phyloP scores from a whole-genome alignment of 768 basidiomycete species.

The Amanita inopinata region DNA sequence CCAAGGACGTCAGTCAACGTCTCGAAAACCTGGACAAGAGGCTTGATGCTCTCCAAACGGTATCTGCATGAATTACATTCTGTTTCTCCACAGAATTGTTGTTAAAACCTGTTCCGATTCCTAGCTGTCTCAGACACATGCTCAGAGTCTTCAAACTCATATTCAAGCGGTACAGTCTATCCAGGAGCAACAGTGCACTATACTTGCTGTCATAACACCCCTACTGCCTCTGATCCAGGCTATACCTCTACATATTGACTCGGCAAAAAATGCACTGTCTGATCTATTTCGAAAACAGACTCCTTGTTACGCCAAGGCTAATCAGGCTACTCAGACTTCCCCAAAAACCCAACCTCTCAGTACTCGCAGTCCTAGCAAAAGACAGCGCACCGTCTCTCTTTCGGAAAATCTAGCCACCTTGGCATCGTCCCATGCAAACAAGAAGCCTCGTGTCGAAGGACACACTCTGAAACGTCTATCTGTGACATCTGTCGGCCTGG shows the following conservation, averaged over 20 bases:
- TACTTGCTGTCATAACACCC: conserved; percentile 46
- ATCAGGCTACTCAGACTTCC: conserved; percentile 5
- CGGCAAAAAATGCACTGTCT: conserved; percentile 23
- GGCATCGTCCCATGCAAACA: conserved; percentile 3
- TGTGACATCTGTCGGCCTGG: background rate
- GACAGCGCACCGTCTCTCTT: conserved; percentile 13
- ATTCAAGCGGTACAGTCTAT: conserved; percentile 46
- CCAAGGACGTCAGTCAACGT: conserved; percentile 30
- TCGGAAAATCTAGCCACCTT: conserved; percentile 10
- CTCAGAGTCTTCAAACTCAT: conserved; percentile 41
- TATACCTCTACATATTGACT: conserved; percentile 47
- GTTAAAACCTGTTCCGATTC: background rate
- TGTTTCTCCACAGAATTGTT: conserved; percentile 5
- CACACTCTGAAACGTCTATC: background rate
- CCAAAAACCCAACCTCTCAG: background rate
- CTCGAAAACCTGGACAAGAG: conserved; percentile 43
- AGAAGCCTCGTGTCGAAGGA: conserved; percentile 10
- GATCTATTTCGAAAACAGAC: conserved; percentile 20
- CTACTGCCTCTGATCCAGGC: conserved; percentile 53
- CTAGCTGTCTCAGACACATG: conserved; percentile 38
- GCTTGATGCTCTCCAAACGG: conserved; percentile 45
- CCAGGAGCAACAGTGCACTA: conserved; percentile 51
- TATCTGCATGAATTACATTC: conserved; percentile 16
- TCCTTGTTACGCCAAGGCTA: conserved; percentile 5
- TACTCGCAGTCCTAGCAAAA: conserved; percentile 11